These are phyloP conservation scores for Macadamia tetraphylla DNA, from an alignment of 164 flowering plant species.

Conservation along the genomic window DNA sequence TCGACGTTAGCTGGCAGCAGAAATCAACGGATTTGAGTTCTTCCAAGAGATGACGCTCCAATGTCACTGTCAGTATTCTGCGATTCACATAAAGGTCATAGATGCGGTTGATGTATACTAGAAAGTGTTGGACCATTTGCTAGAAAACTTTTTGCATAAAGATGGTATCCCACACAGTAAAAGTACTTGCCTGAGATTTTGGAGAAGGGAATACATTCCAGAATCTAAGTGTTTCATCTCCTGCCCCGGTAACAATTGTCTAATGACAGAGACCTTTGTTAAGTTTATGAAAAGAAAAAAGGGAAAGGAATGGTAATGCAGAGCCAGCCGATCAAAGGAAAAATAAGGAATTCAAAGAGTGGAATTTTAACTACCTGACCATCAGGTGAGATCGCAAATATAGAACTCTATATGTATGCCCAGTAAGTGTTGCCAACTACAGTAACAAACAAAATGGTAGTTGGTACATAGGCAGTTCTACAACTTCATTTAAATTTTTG, in stretches of 20 bases:
- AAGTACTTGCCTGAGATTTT: constrained; percentile 63
- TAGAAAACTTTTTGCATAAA: no score
- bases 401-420: constrained; percentile 86
- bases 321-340: not conserved
- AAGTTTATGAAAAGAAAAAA: not conserved
- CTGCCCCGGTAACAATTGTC: constrained; percentile 98
- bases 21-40: constrained; percentile 70
- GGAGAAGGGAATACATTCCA: constrained; percentile 99
- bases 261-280: constrained; percentile 18
- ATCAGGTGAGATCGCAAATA: constrained; percentile 95
- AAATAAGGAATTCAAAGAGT: not conserved
- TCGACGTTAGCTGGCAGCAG: not conserved
- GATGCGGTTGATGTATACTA: no score
- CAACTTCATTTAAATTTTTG: not conserved
- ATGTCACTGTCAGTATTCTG: constrained; percentile 76
- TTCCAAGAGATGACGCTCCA: constrained; percentile 73
- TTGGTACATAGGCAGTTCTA: not conserved
- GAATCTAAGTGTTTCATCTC: constrained; percentile 94
- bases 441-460: constrained; percentile 7
- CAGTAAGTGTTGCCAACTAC: constrained; percentile 94
- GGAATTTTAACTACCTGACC: constrained; percentile 63
- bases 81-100: constrained; percentile 2
- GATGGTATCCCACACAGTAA: not conserved
- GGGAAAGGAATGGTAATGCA: not conserved
- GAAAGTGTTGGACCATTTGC: not conserved